Evolutionary conservation across 768 basidiomycete species (phyloP), one percentile per base, ranked within the genome.

Genomic region (Porphyrellus cyaneotinctus): DNA sequence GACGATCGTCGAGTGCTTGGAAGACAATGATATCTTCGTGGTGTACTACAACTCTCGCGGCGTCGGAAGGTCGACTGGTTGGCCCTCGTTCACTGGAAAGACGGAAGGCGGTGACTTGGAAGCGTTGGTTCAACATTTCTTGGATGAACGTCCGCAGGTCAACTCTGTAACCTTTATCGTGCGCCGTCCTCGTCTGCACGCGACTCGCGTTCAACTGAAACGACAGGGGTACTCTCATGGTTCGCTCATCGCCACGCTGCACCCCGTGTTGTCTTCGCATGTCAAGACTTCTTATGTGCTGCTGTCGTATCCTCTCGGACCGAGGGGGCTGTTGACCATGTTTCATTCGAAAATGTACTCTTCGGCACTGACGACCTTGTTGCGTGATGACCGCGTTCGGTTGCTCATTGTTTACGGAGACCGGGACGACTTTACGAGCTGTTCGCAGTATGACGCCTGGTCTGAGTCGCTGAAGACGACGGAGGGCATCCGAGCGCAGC

Each of bases 171-270:
- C 82, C 0, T 61, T 92, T 38, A 65, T 87, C 46, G 90, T 88
- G 60, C 61, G 81, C 72, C 18, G 51, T 44, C n/a, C 17, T 47
- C 42, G 10, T 49, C 30, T 51, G 24, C n/a, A 38, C 32, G 43
- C 38, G 23, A 22, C n/a, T 28, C n/a, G n/a, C 43, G 56, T 58
- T 46, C 22, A 47, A 39, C 48, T 46, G 39, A 52, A 36, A n/a
- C n/a, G 28, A 24, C 46, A 90, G 87, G 88, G 88, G 6, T 93
- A 93, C 68, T 92, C 90, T 11, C 75, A 91, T 75, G 90, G 90
- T 1, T 82, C 87, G 2, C 74, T 93, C 30, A 83, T 88, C 33
- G 79, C 80, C 12, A 87, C 87, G 9, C 69, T 87, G 54, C 81
- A 82, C 51, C 83, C 87, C 0, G 62, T 80, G 3, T 69, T 84